Evolutionary conservation across 345 rosid species (phyloP), one percentile per base, ranked within the genome.

Genomic region (Syzygium aqueum): DNA sequence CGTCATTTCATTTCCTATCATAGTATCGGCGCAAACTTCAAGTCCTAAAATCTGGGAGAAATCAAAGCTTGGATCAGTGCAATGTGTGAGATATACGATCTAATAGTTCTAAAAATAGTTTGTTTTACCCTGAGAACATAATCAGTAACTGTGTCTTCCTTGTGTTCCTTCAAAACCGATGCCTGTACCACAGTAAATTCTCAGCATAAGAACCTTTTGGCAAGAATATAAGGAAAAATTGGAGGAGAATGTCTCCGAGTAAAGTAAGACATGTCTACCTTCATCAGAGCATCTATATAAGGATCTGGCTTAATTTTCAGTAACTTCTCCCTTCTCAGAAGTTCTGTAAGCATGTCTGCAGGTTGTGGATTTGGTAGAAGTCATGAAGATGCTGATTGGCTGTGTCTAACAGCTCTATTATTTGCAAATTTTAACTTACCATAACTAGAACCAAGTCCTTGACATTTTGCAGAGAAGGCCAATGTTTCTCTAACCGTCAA

Each of bases 401-500:
- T 14, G 3, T 37, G 82, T 73, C 82, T 73, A 73, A 37, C 82
- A 37, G 49, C 25, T 37, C 82, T 37, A 73, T 19, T 21, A 73
- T 73, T 73, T 73, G 49, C 82, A 37, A 61, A 61, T 28, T 84
- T 33, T 50, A 84, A 28, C 77, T 56, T 78, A 85, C 89, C 77
- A 6, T 77, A 85, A 51, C 19, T 57, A 78, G 85, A 63, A 46
- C 87, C 89, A 2, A 77, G 85, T 53, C 89, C 89, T 80, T 49
- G 89, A 46, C 87, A 88, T 85, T 85, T 77, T 14, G 87, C 89
- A 67, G 89, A 85, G 54, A 88, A 88, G 67, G 40, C 56, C 46
- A 88, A 56, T 37, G 89, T 88, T 86, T 88, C 87, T 63, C 89
- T 37, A 25, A 88, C 89, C 17, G 90, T 88, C 87, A 86, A 40